These are phyloP conservation scores for Gnomoniopsis smithogilvyi DNA, from an alignment of 2,329 filamentous ascomycete genomes.

Conservation along the genomic window DNA sequence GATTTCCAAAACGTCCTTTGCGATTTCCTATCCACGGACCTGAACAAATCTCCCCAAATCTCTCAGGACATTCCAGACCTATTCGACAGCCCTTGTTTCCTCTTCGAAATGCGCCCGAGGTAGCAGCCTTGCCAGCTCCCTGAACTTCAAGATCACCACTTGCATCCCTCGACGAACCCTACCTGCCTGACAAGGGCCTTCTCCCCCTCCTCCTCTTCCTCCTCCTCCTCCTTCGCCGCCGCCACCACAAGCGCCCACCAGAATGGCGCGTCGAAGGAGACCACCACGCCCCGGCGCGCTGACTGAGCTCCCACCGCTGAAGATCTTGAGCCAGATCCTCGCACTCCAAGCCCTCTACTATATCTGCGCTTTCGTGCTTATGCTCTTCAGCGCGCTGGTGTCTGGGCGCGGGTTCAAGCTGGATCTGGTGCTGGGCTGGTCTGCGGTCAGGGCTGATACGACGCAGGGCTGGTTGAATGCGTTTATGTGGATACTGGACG, in stretches of 20 bases:
- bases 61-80: background rate
- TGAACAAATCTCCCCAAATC: background rate
- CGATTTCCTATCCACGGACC: background rate
- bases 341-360: slow-evolving; percentile 57
- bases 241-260: slow-evolving; percentile 3
- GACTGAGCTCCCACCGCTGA: slow-evolving; percentile 58
- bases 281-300: slow-evolving; percentile 59
- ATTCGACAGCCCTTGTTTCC: background rate
- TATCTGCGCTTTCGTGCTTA: slow-evolving; percentile 45
- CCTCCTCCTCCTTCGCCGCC: background rate
- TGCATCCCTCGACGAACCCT: background rate
- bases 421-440: slow-evolving; percentile 57
- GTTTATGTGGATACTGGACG: slow-evolving; percentile 56
- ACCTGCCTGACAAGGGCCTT: background rate
- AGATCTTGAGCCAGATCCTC: slow-evolving; percentile 57
- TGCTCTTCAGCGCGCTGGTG: slow-evolving; percentile 57
- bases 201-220: background rate
- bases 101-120: slow-evolving; percentile 6
- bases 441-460: slow-evolving; percentile 56
- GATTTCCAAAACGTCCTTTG: background rate
- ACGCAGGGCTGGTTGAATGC: slow-evolving; percentile 59
- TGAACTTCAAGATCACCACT: background rate
- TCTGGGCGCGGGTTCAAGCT: slow-evolving; percentile 52
- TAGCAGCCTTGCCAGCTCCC: background rate
- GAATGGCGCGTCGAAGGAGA: slow-evolving; percentile 55